phyloP scores from a whole-genome alignment of 371 early-diverging fungal species.

The Paramicrosporidium saccamoebae region DNA sequence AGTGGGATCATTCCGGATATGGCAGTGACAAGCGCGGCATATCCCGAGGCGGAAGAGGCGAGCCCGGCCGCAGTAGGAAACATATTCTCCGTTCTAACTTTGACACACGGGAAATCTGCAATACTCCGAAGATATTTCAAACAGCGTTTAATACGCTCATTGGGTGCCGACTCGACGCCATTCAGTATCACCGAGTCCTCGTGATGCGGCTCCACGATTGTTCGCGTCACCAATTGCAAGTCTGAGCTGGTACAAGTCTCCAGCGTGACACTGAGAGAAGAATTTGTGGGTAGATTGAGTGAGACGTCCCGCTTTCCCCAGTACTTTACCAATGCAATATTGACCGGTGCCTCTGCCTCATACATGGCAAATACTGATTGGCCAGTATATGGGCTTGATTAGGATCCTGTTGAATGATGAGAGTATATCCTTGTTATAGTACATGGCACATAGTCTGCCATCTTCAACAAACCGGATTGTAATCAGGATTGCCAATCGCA shows the following conservation, averaged over 20 bases:
- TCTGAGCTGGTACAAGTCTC: no score
- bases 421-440: no score
- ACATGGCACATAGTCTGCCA: no score
- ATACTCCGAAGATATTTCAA: not conserved
- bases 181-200: no score
- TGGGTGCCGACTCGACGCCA: no score
- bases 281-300: conserved; percentile 78
- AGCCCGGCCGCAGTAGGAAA: conserved; percentile 97
- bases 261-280: conserved; percentile 81
- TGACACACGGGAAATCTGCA: conserved; percentile 10
- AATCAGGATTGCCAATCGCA: no score
- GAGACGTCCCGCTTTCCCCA: conserved; percentile 85
- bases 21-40: conserved; percentile 66
- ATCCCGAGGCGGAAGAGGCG: conserved; percentile 93
- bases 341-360: conserved; percentile 90
- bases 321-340: conserved; percentile 97
- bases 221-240: no score
- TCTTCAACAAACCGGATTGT: no score
- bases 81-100: conserved; percentile 76
- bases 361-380: no score
- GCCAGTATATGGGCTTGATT: no score
- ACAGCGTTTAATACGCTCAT: not conserved
- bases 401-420: no score
- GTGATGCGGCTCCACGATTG: no score
- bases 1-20: conserved; percentile 32